phyloP scores from a whole-genome alignment of 2,329 filamentous ascomycete genomes.

The Phyllosticta ampelicida region DNA sequence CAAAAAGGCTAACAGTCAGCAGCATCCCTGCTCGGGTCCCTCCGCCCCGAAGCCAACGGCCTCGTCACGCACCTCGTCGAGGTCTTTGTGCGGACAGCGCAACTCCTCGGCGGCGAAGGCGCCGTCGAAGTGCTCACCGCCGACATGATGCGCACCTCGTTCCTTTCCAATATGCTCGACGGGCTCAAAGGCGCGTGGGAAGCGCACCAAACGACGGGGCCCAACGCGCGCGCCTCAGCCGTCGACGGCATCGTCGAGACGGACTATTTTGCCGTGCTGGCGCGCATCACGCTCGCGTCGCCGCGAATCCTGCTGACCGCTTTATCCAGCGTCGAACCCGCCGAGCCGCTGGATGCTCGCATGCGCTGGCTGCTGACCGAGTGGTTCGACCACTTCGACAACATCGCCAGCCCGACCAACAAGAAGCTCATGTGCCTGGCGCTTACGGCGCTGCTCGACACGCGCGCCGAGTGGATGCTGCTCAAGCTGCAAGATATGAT shows the following conservation, averaged over 20 bases:
- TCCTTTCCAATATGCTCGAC: conserved; percentile 44
- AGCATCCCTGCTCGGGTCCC: conserved; percentile 32
- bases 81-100: conserved; percentile 39
- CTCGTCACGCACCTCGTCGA: conserved; percentile 37
- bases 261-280: conserved; percentile 75
- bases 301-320: conserved; percentile 55
- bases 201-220: conserved; percentile 72
- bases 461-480: conserved; percentile 48
- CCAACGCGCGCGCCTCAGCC: conserved; percentile 47
- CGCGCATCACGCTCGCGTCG: conserved; percentile 64
- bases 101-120: conserved; percentile 41
- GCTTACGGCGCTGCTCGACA: conserved; percentile 60
- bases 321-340: conserved; percentile 27
- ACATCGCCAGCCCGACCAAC: conserved; percentile 52
- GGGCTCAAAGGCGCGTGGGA: conserved; percentile 42
- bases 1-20: conserved; percentile 15
- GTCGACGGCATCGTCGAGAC: conserved; percentile 68
- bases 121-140: conserved; percentile 39
- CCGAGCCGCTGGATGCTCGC: conserved; percentile 24
- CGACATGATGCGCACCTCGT: conserved; percentile 47
- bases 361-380: conserved; percentile 43
- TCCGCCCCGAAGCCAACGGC: conserved; percentile 39
- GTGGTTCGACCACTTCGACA: conserved; percentile 59
- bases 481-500: conserved; percentile 60
- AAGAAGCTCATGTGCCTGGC: conserved; percentile 65